Base-by-base conservation (phyloP, 495 filamentous ascomycete genomes). In the Xylaria bambusicola region DNA sequence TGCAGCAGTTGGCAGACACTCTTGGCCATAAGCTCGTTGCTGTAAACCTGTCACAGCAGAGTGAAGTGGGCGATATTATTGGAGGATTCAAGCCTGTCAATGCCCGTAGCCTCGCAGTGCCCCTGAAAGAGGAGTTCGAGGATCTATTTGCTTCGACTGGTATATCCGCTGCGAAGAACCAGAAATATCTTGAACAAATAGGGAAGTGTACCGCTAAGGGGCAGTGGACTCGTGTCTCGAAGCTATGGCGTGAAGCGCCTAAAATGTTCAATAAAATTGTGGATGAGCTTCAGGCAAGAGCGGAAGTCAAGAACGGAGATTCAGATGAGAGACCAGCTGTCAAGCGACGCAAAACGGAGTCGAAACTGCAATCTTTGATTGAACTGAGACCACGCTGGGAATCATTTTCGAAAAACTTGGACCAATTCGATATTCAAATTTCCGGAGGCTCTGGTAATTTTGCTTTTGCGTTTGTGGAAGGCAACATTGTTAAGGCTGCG, bases 81-180 rank as follows among this genome's bases (percentile, higher is more conserved):
- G 95, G 95, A 61, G 94, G 94, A 2, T 98, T 94, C 77, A 98
- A 98, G 69, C 95, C 95, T 2, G 86, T 97, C 52, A 96, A 90
- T 71, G 82, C 93, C 38, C 88, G 92, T 62, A 93, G 86, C 62
- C 82, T 98, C 59, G 89, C 92, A 1, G 82, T 97, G 50, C 95
- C 94, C 1, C 77, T 98, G 72, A 90, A 96, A 65, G 93, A 97
- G 62, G 88, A 93, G 57, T 98, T 99, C 65, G 93, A 92, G 60
- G 88, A 92, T 2, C 78, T 99, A 3, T 94, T 98, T 56, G 82
- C 86, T 55, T 78, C 86, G 47, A 96, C 91, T 0, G 80, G 81
- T 13, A 96, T 97, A 59, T 94, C 91, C 13, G 76, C 80, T 3
- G 89, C 85, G 64, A 92, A 90, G 70, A 99, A 99, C 65, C 84